These are phyloP conservation scores for Verticillium longisporum DNA, from an alignment of 2,329 filamentous ascomycete species.

Conservation along the genomic window DNA sequence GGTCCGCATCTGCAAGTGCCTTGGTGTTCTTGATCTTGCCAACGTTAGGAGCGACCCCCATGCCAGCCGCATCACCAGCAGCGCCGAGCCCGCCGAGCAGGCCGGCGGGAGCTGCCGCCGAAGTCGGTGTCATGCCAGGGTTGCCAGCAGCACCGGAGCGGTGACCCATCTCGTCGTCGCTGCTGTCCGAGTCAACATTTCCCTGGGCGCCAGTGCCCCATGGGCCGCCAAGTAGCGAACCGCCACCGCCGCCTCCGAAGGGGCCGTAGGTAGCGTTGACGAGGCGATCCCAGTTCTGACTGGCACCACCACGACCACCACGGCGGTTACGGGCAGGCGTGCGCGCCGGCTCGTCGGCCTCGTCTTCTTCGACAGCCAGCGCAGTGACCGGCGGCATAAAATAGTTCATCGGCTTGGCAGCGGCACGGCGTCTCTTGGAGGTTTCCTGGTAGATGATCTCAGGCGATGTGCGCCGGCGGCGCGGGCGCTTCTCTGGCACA, in stretches of 20 bases:
- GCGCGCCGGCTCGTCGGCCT: slow-evolving; percentile 59
- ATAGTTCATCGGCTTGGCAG: slow-evolving; percentile 71
- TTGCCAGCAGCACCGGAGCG: slow-evolving; percentile 52
- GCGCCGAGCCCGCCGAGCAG: slow-evolving; percentile 32
- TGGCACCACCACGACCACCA: slow-evolving; percentile 55
- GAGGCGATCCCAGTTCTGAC: slow-evolving; percentile 64
- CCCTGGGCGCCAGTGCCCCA: slow-evolving; percentile 69
- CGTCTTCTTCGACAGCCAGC: slow-evolving; percentile 64
- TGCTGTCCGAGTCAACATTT: slow-evolving; percentile 88
- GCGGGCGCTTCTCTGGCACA: slow-evolving; percentile 42
- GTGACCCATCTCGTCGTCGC: slow-evolving; percentile 79
- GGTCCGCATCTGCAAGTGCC: slow-evolving; percentile 86
- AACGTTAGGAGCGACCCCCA: slow-evolving; percentile 63
- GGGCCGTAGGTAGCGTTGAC: slow-evolving; percentile 88
- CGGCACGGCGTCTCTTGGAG: slow-evolving; percentile 43
- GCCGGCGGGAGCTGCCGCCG: slow-evolving; percentile 37
- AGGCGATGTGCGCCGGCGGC: slow-evolving; percentile 42
- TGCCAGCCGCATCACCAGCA: slow-evolving; percentile 21
- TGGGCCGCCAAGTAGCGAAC: slow-evolving; percentile 66
- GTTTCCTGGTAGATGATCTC: slow-evolving; percentile 54
- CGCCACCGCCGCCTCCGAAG: slow-evolving; percentile 77
- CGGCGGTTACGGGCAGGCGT: slow-evolving; percentile 59
- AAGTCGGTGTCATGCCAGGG: slow-evolving; percentile 54
- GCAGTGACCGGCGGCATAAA: slow-evolving; percentile 66
- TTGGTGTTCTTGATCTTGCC: slow-evolving; percentile 93